phyloP scores from a whole-genome alignment of 148 eudicot species.

The Beta vulgaris region DNA sequence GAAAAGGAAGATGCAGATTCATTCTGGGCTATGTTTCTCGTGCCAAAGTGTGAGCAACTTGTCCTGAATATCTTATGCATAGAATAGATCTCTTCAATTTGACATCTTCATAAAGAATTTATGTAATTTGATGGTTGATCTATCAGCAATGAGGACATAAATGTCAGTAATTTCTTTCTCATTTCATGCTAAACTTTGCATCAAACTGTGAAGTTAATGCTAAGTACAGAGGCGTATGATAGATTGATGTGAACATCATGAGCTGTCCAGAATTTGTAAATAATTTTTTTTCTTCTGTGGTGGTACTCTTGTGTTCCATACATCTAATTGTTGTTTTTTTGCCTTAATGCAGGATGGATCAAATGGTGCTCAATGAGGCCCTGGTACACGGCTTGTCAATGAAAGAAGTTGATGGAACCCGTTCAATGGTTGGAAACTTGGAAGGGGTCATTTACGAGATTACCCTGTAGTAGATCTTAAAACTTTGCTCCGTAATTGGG shows the following conservation, averaged over 20 bases:
- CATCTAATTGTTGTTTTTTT: too few species aligned
- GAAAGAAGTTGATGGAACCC: slow-evolving; percentile 61
- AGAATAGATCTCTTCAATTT: background rate
- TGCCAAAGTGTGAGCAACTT: slow-evolving; percentile 60
- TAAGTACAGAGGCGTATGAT: background rate
- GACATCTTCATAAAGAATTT: background rate
- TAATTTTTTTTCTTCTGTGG: too few species aligned
- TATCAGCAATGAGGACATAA: background rate
- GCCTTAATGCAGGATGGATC: slow-evolving; percentile 63
- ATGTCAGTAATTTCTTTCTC: background rate
- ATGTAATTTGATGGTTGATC: background rate
- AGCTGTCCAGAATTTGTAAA: too few species aligned
- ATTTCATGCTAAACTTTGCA: background rate
- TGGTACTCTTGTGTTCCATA: background rate
- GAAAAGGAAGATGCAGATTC: slow-evolving; percentile 56
- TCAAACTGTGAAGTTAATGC: background rate
- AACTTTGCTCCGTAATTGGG: background rate
- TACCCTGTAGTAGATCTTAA: slow-evolving; percentile 29
- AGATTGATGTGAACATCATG: background rate
- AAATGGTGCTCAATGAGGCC: slow-evolving; percentile 67
- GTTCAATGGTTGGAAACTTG: slow-evolving; percentile 48
- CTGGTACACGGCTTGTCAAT: slow-evolving; percentile 51
- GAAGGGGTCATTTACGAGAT: slow-evolving; percentile 76
- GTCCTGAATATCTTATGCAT: background rate
- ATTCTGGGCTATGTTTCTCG: slow-evolving; percentile 85